These are phyloP conservation scores for Hypoxylon lienhwacheense DNA, from an alignment of 495 filamentous ascomycete species.

Conservation along the genomic window DNA sequence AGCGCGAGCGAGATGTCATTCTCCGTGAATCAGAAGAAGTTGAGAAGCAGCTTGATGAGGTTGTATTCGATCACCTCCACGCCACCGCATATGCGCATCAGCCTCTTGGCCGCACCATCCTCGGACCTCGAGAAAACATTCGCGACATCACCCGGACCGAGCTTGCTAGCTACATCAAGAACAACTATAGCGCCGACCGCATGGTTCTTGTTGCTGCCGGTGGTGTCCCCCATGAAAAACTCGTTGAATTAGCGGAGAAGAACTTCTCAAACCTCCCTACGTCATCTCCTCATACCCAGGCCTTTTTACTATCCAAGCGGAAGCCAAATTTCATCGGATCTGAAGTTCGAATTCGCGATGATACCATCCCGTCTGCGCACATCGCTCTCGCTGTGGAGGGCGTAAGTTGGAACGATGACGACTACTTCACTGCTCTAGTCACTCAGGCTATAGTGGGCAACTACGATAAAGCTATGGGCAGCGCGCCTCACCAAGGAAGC, in stretches of 20 bases:
- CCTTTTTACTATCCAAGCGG: slow-evolving; percentile 74
- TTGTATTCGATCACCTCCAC: slow-evolving; percentile 99
- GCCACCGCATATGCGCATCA: slow-evolving; percentile 96
- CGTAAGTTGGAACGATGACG: slow-evolving; percentile 98
- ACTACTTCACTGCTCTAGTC: slow-evolving; percentile 97
- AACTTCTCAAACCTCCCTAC: slow-evolving; percentile 80
- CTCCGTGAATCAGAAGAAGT: slow-evolving; percentile 99
- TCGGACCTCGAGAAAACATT: slow-evolving; percentile 98
- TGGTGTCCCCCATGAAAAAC: slow-evolving; percentile 87
- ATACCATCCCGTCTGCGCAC: slow-evolving; percentile 93
- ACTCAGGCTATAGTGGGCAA: slow-evolving; percentile 99
- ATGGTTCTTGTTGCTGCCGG: slow-evolving; percentile 98
- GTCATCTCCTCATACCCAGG: slow-evolving; percentile 67
- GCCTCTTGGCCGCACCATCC: slow-evolving; percentile 94
- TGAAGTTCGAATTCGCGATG: slow-evolving; percentile 90
- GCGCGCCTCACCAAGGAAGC: slow-evolving; percentile 92
- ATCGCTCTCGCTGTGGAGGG: slow-evolving; percentile 99
- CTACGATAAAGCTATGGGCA: slow-evolving; percentile 99
- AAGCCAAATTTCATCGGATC: slow-evolving; percentile 95
- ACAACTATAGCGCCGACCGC: slow-evolving; percentile 98
- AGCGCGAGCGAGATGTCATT: slow-evolving; percentile 97
- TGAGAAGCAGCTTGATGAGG: slow-evolving; percentile 98
- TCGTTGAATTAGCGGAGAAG: slow-evolving; percentile 95
- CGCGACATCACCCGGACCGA: slow-evolving; percentile 89
- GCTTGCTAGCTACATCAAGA: slow-evolving; percentile 93